Evolutionary conservation across 306 rosid genomes (phyloP).

Genomic region (Quercus variabilis): DNA sequence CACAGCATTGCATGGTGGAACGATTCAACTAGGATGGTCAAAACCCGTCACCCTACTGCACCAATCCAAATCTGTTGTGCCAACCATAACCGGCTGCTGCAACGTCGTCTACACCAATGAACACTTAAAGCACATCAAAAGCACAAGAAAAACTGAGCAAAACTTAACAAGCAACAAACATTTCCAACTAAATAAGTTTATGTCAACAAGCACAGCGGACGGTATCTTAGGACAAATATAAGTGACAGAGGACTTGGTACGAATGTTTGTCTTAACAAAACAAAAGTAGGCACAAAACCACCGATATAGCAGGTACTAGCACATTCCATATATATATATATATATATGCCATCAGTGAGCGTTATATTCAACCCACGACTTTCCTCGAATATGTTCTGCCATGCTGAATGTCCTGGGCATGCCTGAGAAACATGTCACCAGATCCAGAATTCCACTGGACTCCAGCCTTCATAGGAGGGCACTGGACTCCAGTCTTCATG

Average conservation of each 20-base stretch:
- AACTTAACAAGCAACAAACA: neutral
- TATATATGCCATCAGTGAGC: neutral
- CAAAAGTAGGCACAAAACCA: neutral
- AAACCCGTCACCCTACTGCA: no score
- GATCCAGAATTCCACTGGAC: slow-evolving; percentile 72
- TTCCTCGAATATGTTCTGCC: slow-evolving; percentile 62
- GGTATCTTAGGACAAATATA: neutral
- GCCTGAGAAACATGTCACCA: slow-evolving; percentile 53
- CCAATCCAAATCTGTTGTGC: no score
- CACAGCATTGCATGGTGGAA: no score
- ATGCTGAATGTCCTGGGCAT: slow-evolving; percentile 51
- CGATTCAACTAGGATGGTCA: no score
- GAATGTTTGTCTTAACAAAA: neutral
- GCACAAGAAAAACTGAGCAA: neutral
- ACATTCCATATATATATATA: neutral
- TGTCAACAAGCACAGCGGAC: neutral
- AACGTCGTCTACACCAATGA: neutral
- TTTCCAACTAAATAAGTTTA: neutral
- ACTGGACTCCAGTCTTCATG: slow-evolving; percentile 36
- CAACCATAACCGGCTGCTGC: neutral
- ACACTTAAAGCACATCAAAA: neutral
- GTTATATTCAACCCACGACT: slow-evolving; percentile 59
- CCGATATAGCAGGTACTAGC: neutral
- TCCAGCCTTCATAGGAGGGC: slow-evolving; percentile 54
- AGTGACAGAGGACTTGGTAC: neutral